Percentiles rank a stretch among this genome's conserved stretches.
These are phyloP conservation scores for Leishmania major DNA, from an alignment of 208 protist species.

Conservation along the genomic window DNA sequence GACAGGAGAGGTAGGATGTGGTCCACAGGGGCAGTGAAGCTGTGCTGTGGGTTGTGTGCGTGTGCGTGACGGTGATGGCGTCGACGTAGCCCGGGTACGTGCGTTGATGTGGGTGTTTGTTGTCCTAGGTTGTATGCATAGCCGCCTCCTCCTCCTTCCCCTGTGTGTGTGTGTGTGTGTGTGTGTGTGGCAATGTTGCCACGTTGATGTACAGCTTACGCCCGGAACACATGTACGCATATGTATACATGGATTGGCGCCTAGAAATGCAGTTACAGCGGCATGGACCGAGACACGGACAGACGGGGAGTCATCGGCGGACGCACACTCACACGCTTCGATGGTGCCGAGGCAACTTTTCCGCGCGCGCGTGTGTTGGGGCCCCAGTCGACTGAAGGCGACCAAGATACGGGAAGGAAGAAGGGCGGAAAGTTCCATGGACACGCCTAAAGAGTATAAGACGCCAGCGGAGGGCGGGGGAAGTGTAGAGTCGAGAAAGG, in stretches of 20 bases:
- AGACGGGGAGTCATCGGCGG: not conserved
- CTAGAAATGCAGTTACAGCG: not conserved
- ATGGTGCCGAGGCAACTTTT: not conserved
- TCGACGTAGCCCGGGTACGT: not conserved
- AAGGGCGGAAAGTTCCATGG: not conserved
- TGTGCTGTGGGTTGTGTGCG: not conserved
- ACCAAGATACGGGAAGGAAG: not conserved
- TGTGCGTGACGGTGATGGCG: not conserved
- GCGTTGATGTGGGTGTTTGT: not conserved
- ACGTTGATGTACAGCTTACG: not conserved
- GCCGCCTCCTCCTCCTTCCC: not conserved
- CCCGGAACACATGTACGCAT: not conserved
- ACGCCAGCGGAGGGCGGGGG: not conserved
- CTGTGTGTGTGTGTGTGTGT: not conserved
- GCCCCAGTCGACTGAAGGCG: not conserved
- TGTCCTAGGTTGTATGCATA: not conserved
- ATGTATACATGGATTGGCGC: not conserved
- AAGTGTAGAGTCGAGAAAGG: not conserved
- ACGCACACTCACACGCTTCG: not conserved
- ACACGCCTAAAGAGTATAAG: not conserved
- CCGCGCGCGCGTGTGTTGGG: not conserved
- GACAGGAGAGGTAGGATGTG: not conserved
- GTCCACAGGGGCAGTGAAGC: not conserved
- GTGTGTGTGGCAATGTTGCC: not conserved
- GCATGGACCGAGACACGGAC: not conserved